These are phyloP conservation scores for Paratinospora sagittata DNA, from an alignment of 164 flowering plant genomes.

Conservation along the genomic window DNA sequence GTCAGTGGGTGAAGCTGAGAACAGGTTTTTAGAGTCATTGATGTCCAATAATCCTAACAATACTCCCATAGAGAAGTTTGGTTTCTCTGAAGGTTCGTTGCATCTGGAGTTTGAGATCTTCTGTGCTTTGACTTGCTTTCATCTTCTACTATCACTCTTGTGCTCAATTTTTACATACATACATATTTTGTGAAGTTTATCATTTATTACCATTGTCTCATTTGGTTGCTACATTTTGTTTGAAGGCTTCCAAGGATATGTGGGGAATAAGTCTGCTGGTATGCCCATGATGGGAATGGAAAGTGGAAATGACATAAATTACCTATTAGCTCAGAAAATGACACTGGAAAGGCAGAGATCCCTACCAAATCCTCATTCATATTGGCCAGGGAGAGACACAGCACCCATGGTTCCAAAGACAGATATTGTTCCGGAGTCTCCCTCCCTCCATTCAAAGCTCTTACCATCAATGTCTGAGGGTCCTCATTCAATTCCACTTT, in stretches of 20 bases:
- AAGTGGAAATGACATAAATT: conserved; percentile 42
- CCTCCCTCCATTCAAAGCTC: conserved; percentile 39
- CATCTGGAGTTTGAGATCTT: background rate
- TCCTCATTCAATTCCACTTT: conserved; percentile 30
- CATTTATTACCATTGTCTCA: background rate
- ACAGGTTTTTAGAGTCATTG: conserved; percentile 81
- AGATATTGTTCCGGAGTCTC: conserved; percentile 38
- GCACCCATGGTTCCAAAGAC: conserved; percentile 38
- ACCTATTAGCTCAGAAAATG: conserved; percentile 62
- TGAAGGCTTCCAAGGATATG: conserved; percentile 62
- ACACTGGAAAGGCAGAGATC: conserved; percentile 72
- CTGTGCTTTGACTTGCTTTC: background rate
- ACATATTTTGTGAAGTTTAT: background rate
- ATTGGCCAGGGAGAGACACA: conserved; percentile 72
- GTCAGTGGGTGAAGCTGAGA: conserved; percentile 66
- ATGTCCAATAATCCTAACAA: conserved; percentile 56
- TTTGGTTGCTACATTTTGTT: background rate
- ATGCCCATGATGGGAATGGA: conserved; percentile 42
- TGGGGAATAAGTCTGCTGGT: conserved; percentile 41
- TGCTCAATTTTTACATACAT: background rate
- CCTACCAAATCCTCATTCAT: conserved; percentile 42
- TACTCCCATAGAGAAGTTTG: conserved; percentile 41
- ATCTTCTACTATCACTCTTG: conserved; percentile 4
- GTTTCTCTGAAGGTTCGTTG: conserved; percentile 55
- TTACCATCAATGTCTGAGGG: conserved; percentile 36